phyloP scores from a whole-genome alignment of 1,139 yeast genomes.

The Arxiozyma bovina region DNA sequence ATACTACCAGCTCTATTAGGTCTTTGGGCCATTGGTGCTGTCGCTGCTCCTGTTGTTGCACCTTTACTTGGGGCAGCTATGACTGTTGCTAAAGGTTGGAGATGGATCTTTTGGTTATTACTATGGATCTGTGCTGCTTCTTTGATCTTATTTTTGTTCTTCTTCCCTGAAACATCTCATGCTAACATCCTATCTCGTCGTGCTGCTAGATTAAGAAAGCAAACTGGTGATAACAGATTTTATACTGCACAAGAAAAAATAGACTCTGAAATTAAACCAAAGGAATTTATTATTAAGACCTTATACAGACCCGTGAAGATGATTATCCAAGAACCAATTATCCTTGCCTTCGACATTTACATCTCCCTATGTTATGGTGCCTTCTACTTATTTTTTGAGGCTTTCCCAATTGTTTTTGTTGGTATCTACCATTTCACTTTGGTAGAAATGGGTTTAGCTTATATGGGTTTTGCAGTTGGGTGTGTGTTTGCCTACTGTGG shows the following conservation, averaged over 20 bases:
- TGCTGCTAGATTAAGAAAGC: conserved; percentile 40
- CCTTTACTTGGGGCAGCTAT: conserved; percentile 50
- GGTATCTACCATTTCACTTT: conserved; percentile 39
- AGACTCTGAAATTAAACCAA: conserved; percentile 28
- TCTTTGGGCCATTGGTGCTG: conserved; percentile 46
- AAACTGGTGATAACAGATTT: conserved; percentile 39
- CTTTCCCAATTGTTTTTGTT: conserved; percentile 47
- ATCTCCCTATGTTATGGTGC: conserved; percentile 47
- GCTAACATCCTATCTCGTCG: conserved; percentile 40
- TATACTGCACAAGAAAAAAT: conserved; percentile 31
- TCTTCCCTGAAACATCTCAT: conserved; percentile 46
- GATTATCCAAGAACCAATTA: conserved; percentile 26
- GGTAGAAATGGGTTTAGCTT: conserved; percentile 18
- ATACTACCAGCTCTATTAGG: conserved; percentile 37
- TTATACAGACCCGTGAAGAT: conserved; percentile 45
- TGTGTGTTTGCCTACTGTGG: conserved; percentile 14
- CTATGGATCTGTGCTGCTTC: conserved; percentile 35
- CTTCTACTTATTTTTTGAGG: conserved; percentile 52
- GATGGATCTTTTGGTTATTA: conserved; percentile 42
- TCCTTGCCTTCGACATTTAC: conserved; percentile 30
- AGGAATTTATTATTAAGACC: conserved; percentile 33
- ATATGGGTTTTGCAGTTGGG: conserved; percentile 21
- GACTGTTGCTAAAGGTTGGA: conserved; percentile 40
- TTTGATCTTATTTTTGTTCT: conserved; percentile 31
- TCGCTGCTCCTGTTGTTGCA: conserved; percentile 55